phyloP scores from a whole-genome alignment of 306 rosid genomes.

The Luffa aegyptiaca region DNA sequence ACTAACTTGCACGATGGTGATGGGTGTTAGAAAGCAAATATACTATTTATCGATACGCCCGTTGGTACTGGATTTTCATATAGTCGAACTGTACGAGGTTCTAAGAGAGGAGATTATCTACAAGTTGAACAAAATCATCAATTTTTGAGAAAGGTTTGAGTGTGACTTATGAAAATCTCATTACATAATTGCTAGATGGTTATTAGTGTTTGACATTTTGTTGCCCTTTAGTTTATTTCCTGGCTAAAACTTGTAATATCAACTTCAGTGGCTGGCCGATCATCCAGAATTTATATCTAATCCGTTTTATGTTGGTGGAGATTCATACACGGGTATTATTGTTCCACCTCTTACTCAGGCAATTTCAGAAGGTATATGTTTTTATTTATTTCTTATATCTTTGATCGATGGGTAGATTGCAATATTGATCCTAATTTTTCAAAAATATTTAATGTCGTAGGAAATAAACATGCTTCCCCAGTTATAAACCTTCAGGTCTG shows the following conservation, averaged over 20 bases:
- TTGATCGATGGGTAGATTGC: no score
- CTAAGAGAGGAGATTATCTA: constrained; percentile 24
- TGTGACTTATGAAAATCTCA: neutral
- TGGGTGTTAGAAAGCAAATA: constrained; percentile 32
- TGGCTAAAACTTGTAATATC: no score
- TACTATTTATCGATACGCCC: constrained; percentile 57
- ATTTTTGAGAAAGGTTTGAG: constrained; percentile 40
- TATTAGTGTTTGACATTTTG: neutral
- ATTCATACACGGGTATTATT: constrained; percentile 60
- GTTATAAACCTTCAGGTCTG: constrained; percentile 51
- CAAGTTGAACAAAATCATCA: constrained; percentile 31
- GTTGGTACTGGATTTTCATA: constrained; percentile 65
- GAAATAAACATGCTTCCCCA: constrained; percentile 35
- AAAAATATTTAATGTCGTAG: constrained; percentile 9
- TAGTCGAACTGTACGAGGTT: constrained; percentile 13
- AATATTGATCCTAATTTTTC: neutral
- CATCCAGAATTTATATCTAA: constrained; percentile 47
- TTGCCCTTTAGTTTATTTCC: no score
- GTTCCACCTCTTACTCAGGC: constrained; percentile 38
- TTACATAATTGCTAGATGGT: no score
- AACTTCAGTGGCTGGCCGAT: constrained; percentile 47
- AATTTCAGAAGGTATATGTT: constrained; percentile 39
- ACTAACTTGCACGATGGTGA: no score
- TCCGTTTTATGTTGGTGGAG: constrained; percentile 53
- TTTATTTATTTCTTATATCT: no score